Percentiles rank a stretch among this genome's conserved stretches.
phyloP scores from a whole-genome alignment of 2,329 filamentous ascomycete species.

The Beauveria australis region DNA sequence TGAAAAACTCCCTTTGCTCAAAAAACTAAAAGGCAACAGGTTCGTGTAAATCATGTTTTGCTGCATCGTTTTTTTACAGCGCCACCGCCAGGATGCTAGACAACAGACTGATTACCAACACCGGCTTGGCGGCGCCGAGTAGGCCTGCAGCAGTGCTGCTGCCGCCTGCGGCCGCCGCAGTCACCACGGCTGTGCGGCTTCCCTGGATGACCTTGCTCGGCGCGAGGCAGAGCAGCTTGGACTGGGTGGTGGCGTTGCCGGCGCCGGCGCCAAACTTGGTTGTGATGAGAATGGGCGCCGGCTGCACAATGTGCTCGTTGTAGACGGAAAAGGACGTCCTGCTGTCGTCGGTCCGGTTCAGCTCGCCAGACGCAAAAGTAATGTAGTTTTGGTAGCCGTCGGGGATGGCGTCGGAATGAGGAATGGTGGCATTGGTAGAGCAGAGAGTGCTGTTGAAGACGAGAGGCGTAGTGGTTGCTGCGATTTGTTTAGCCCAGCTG shows the following conservation, averaged over 20 bases:
- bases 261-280: not conserved
- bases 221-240: slow-evolving; percentile 9
- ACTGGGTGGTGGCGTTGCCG: not conserved
- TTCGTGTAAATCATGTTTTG: not conserved
- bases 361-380: not conserved
- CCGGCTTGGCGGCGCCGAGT: not conserved
- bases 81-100: not conserved
- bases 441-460: slow-evolving; percentile 6
- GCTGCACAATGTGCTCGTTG: not conserved
- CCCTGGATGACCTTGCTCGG: slow-evolving; percentile 6
- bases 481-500: not conserved
- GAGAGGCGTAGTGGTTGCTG: not conserved
- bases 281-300: slow-evolving; percentile 7
- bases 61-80: not conserved
- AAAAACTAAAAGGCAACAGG: no score
- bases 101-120: not conserved
- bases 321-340: not conserved
- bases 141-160: not conserved
- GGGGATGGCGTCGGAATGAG: not conserved
- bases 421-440: slow-evolving; percentile 5
- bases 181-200: not conserved
- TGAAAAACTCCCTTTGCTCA: not conserved
- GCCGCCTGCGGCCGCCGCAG: not conserved
- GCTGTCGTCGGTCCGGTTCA: not conserved
- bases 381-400: slow-evolving; percentile 6